Conservation (phyloP, 1,284 basidiomycete genomes). For the Ustilago tritici region DNA sequence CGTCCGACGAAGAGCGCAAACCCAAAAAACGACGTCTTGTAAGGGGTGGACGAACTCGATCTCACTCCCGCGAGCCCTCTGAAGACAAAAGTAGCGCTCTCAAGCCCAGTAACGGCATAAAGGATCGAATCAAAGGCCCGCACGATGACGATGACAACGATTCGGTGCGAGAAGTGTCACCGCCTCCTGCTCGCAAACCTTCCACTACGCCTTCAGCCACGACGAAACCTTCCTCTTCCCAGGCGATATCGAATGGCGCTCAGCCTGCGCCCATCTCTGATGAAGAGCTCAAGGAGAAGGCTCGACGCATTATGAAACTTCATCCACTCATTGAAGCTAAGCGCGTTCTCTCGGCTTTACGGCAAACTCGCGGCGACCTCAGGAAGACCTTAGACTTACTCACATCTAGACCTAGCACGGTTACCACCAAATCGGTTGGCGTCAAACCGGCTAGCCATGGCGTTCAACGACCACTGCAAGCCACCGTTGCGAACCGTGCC, state of each 20-base stretch:
- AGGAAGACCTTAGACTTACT: constrained; percentile 23
- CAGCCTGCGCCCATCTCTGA: constrained; percentile 19
- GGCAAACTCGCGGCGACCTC: constrained; percentile 33
- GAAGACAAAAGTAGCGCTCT: constrained; percentile 1
- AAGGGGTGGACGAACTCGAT: constrained; percentile 24
- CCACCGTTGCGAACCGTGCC: constrained; percentile 6
- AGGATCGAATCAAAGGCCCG: neutral
- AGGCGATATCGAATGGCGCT: constrained; percentile 6
- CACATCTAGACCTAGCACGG: constrained; percentile 18
- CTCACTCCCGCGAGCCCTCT: constrained; percentile 20
- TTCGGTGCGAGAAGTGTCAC: constrained; percentile 18
- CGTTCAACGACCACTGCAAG: constrained; percentile 12
- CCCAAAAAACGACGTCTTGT: constrained; percentile 47
- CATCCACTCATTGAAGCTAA: constrained; percentile 24
- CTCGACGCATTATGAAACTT: constrained; percentile 23
- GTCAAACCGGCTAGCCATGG: constrained; percentile 29
- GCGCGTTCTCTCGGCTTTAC: constrained; percentile 32
- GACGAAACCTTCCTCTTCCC: neutral
- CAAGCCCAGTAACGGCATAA: neutral
- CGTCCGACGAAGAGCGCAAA: constrained; percentile 26
- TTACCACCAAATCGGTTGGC: constrained; percentile 40
- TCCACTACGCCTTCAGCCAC: neutral
- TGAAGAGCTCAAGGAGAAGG: constrained; percentile 32
- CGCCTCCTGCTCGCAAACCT: constrained; percentile 13
- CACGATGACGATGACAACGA: constrained; percentile 16